Conservation (phyloP, 495 filamentous ascomycete species). For the Bathelium albidoporum region DNA sequence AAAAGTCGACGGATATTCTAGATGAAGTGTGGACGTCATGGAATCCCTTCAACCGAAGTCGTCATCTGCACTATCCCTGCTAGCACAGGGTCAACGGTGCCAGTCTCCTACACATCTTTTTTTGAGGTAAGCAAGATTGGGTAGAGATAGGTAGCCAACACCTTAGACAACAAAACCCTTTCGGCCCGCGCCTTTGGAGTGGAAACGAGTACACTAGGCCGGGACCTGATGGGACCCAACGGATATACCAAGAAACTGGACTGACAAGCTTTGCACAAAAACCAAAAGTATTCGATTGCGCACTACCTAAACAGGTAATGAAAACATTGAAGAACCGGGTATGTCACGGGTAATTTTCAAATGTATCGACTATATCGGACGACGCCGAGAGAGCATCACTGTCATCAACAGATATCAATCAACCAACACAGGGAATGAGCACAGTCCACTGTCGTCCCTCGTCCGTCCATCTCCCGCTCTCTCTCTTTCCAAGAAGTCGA, state of each 20-base stretch:
- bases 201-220: too few species aligned
- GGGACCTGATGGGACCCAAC: too few species aligned
- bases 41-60: too few species aligned
- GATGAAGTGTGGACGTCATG: neutral
- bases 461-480: neutral
- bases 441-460: neutral
- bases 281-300: too few species aligned
- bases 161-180: neutral
- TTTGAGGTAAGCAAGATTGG: too few species aligned
- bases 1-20: neutral
- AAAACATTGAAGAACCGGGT: neutral
- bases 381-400: neutral
- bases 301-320: too few species aligned
- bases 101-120: too few species aligned
- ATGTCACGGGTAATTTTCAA: neutral
- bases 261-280: too few species aligned
- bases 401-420: neutral
- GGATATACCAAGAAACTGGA: too few species aligned
- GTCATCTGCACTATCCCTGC: neutral
- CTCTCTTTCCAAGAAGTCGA: neutral
- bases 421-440: neutral
- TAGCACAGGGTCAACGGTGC: neutral
- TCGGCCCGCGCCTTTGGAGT: neutral
- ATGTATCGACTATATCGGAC: neutral
- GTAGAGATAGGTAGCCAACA: too few species aligned